Conservation (phyloP, 768 basidiomycete genomes). For the Paxillus involutus region DNA sequence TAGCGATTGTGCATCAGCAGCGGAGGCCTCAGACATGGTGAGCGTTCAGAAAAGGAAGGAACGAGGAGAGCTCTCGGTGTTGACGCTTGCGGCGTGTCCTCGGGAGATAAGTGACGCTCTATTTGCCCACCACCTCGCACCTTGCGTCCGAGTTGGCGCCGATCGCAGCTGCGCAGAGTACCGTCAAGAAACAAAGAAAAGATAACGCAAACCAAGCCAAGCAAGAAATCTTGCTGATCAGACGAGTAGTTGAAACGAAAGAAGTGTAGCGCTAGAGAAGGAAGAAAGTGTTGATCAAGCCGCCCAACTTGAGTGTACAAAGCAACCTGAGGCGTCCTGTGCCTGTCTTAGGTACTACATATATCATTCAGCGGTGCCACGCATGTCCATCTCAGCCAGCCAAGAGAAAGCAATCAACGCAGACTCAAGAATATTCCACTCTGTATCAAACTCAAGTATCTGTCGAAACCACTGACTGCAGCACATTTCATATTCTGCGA, state of each 20-base stretch:
- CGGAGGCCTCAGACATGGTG: constrained; percentile 27
- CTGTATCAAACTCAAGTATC: no score
- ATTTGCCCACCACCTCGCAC: constrained; percentile 14
- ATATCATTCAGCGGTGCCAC: no score
- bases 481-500: no score
- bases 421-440: no score
- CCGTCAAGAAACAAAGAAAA: constrained; percentile 1
- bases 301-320: no score
- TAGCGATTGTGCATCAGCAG: constrained; percentile 32
- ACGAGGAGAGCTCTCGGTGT: constrained; percentile 20
- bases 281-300: not conserved
- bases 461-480: no score
- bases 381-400: no score
- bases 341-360: no score
- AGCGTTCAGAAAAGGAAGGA: constrained; percentile 16
- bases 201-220: not conserved
- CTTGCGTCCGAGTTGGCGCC: constrained; percentile 17
- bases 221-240: constrained; percentile 1
- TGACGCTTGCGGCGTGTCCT: constrained; percentile 31
- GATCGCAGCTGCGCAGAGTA: constrained; percentile 12
- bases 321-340: no score
- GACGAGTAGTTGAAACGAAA: not conserved
- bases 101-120: constrained; percentile 11
- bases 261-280: not conserved
- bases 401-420: no score